These are phyloP conservation scores for Botrytis byssoidea DNA, from an alignment of 2,329 filamentous ascomycete genomes.

Conservation along the genomic window DNA sequence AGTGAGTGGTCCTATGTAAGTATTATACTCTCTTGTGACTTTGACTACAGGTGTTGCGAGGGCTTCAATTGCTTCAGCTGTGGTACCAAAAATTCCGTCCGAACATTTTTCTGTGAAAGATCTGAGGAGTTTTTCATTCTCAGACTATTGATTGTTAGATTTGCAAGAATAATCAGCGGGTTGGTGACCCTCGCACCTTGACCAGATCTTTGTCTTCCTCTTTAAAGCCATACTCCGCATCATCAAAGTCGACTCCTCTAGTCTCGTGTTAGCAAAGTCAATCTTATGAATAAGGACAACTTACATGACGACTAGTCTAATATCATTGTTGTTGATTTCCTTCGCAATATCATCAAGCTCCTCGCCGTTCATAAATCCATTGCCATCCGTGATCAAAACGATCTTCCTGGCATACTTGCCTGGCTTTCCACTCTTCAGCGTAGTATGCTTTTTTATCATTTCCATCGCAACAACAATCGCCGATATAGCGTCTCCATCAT, in stretches of 20 bases:
- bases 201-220: conserved; percentile 75
- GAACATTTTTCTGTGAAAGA: conserved; percentile 64
- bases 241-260: conserved; percentile 91
- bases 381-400: conserved; percentile 80
- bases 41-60: conserved; percentile 77
- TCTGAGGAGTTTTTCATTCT: conserved; percentile 70
- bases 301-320: conserved; percentile 77
- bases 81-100: conserved; percentile 74
- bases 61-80: conserved; percentile 80
- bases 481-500: conserved; percentile 79
- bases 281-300: conserved; percentile 39
- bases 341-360: conserved; percentile 63
- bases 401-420: conserved; percentile 80
- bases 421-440: conserved; percentile 49
- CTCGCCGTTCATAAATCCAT: conserved; percentile 68
- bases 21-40: conserved; percentile 68
- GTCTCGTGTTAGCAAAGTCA: conserved; percentile 30
- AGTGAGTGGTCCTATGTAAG: conserved; percentile 75
- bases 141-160: conserved; percentile 45
- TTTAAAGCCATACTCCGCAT: conserved; percentile 83
- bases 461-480: conserved; percentile 82
- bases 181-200: conserved; percentile 54
- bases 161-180: background rate
- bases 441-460: conserved; percentile 79
- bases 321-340: conserved; percentile 72